phyloP scores from a whole-genome alignment of 2,329 filamentous ascomycete species.

The Volutella citrinella region DNA sequence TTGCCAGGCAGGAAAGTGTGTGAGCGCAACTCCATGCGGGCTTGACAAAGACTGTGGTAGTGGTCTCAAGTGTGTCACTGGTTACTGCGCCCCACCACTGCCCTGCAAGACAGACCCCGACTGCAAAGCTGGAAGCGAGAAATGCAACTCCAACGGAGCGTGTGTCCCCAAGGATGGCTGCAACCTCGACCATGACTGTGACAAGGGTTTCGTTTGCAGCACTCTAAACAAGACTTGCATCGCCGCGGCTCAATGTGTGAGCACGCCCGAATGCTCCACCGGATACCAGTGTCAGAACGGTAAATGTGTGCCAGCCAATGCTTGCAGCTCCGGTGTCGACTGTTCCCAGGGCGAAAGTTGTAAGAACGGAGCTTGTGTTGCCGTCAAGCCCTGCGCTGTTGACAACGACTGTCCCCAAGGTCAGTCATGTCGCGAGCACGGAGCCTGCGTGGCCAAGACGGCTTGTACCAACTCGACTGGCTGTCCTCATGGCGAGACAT shows the following conservation, averaged over 20 bases:
- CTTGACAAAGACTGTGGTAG: too few relatives aligned
- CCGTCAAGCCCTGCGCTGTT: background rate
- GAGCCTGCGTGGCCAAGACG: background rate
- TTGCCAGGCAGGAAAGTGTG: too few relatives aligned
- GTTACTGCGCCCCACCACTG: background rate
- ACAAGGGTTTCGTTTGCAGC: background rate
- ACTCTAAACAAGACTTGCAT: too few relatives aligned
- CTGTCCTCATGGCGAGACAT: too few relatives aligned
- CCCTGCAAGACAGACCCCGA: slow-evolving; percentile 1
- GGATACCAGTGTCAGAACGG: background rate
- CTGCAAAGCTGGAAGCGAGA: too few relatives aligned
- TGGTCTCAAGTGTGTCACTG: too few relatives aligned
- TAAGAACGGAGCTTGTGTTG: background rate
- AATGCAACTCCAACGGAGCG: too few relatives aligned
- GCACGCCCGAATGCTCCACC: background rate
- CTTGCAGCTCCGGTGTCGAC: background rate
- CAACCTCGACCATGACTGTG: slow-evolving; percentile 3
- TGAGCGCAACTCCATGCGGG: too few relatives aligned
- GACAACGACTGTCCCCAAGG: background rate
- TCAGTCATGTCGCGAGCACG: slow-evolving; percentile 3
- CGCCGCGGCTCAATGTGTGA: background rate
- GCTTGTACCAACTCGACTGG: slow-evolving; percentile 3
- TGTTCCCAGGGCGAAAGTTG: background rate
- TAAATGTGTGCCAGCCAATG: background rate
- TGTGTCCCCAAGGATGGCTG: too few relatives aligned